A percentile compares a stretch with the other conserved stretches of the same genome.
phyloP scores from a whole-genome alignment of 768 basidiomycete species.

The Lenzites betulinus region DNA sequence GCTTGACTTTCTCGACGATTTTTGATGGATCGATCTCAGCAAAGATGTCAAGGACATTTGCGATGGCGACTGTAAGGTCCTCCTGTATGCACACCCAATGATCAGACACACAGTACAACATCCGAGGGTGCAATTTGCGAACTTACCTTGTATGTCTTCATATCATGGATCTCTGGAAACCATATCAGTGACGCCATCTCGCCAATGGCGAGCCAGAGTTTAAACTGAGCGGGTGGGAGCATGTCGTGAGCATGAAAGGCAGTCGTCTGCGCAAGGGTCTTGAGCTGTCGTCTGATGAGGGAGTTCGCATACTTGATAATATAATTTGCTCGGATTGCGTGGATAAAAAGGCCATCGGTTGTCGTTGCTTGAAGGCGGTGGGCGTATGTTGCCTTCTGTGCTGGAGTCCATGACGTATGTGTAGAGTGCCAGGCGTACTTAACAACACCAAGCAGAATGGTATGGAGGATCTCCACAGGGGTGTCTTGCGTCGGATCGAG shows the following conservation, averaged over 20 bases:
- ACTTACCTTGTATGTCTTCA: constrained; percentile 32
- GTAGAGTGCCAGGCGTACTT: constrained; percentile 38
- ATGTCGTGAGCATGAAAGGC: constrained; percentile 23
- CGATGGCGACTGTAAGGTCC: constrained; percentile 20
- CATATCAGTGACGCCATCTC: constrained; percentile 35
- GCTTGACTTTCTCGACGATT: constrained; percentile 35
- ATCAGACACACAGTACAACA: too few relatives aligned
- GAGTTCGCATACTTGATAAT: constrained; percentile 34
- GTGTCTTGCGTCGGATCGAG: constrained; percentile 13
- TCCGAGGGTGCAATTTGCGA: too few relatives aligned
- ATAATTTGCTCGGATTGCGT: constrained; percentile 32
- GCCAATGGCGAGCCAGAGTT: constrained; percentile 35
- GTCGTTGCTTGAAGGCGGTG: constrained; percentile 29
- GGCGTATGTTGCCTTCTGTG: constrained; percentile 29
- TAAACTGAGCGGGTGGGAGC: background rate
- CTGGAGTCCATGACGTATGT: constrained; percentile 27
- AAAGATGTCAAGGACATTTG: constrained; percentile 27
- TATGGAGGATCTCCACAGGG: constrained; percentile 25
- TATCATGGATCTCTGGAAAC: constrained; percentile 32
- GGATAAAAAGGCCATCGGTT: constrained; percentile 32
- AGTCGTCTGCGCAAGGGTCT: constrained; percentile 24
- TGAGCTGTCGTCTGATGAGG: constrained; percentile 31
- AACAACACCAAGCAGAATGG: constrained; percentile 27
- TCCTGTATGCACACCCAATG: constrained; percentile 4
- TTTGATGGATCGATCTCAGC: constrained; percentile 28